Evolutionary conservation across 768 basidiomycete genomes (phyloP).

Genomic region (Saitozyma podzolica): DNA sequence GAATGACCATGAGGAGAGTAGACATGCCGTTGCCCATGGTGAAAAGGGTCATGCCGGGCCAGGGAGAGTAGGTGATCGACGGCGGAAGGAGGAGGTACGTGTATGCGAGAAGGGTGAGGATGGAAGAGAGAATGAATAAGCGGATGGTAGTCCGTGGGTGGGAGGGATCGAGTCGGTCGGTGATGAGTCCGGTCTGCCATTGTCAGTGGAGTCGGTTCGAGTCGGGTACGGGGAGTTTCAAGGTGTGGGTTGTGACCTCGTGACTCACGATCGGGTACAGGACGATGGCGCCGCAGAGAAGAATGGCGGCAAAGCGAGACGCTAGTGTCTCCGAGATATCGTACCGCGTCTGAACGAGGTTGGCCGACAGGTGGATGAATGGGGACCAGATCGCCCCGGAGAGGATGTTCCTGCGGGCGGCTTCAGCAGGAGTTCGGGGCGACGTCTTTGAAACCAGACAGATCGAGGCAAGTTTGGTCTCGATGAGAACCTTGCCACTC

Average conservation of each 20-base stretch:
- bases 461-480: too few species aligned
- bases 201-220: not conserved
- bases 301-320: conserved; percentile 20
- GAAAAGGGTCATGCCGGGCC: conserved; percentile 28
- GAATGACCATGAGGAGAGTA: conserved; percentile 31
- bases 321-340: conserved; percentile 19
- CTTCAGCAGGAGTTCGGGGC: conserved; percentile 6
- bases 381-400: conserved; percentile 34
- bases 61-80: conserved; percentile 12
- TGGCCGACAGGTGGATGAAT: conserved; percentile 34
- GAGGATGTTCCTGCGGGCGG: conserved; percentile 23
- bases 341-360: conserved; percentile 31
- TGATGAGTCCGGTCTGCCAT: conserved; percentile 16
- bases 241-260: not conserved
- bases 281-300: conserved; percentile 36
- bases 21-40: conserved; percentile 32
- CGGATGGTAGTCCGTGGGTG: conserved; percentile 20
- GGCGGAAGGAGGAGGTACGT: conserved; percentile 23
- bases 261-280: conserved; percentile 29
- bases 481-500: not conserved
- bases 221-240: not conserved
- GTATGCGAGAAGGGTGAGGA: conserved; percentile 25
- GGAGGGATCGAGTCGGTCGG: conserved; percentile 15
- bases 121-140: conserved; percentile 23
- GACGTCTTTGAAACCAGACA: not conserved